phyloP scores from a whole-genome alignment of 768 basidiomycete species.

The Suillus paluster region DNA sequence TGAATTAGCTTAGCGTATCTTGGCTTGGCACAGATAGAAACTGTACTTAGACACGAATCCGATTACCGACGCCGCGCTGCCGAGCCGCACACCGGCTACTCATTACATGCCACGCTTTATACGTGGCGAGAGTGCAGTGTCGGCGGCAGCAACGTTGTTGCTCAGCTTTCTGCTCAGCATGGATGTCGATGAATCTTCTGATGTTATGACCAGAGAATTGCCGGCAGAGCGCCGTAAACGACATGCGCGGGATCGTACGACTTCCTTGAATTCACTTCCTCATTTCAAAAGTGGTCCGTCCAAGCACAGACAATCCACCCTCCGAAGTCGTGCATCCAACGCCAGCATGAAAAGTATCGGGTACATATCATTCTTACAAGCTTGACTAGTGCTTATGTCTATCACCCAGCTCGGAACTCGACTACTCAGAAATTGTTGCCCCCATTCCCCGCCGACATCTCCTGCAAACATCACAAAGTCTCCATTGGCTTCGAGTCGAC shows the following conservation, averaged over 20 bases:
- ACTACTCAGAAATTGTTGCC: conserved; percentile 55
- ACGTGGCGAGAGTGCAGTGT: background rate
- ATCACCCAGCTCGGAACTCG: conserved; percentile 24
- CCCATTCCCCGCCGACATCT: conserved; percentile 71
- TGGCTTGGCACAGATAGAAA: no score
- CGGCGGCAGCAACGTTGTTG: background rate
- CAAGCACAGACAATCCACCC: conserved; percentile 13
- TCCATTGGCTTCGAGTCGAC: conserved; percentile 58
- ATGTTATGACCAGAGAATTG: background rate
- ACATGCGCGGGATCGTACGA: conserved; percentile 14
- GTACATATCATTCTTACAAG: conserved; percentile 17
- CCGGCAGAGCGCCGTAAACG: conserved; percentile 4
- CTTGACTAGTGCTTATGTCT: background rate
- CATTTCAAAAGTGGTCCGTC: conserved; percentile 8
- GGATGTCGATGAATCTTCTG: conserved; percentile 6
- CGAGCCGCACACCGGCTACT: no score
- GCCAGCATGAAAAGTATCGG: conserved; percentile 17
- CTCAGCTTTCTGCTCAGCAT: conserved; percentile 3
- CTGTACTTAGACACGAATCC: no score
- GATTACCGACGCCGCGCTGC: background rate
- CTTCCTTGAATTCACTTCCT: conserved; percentile 21
- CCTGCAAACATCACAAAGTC: conserved; percentile 61
- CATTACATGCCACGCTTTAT: background rate
- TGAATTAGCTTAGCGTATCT: no score
- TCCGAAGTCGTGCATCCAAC: conserved; percentile 21